Percentiles rank a stretch among this genome's conserved stretches.
Conservation (phyloP, 2,329 filamentous ascomycete genomes). For the Biscogniauxia mediterranea region DNA sequence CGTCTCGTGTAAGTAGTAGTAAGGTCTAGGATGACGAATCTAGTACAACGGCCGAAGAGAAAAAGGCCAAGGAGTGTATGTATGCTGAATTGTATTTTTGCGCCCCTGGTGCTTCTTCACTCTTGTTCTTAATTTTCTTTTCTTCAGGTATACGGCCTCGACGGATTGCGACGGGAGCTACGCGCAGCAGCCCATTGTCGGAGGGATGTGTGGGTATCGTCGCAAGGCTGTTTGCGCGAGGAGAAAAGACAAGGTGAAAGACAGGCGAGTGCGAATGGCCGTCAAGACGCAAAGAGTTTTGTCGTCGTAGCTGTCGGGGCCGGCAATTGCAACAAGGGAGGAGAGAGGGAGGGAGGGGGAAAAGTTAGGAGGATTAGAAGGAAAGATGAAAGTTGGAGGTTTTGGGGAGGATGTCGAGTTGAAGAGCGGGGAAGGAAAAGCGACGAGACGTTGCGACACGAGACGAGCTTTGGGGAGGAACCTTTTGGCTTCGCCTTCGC, state of each 20-base stretch:
- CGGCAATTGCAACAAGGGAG: conserved; percentile 16
- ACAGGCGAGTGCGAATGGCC: conserved; percentile 7
- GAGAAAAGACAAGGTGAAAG: neutral
- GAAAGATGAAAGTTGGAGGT: conserved; percentile 4
- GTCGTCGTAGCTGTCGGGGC: conserved; percentile 16
- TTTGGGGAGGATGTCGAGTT: neutral
- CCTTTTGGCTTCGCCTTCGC: neutral
- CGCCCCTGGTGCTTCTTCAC: conserved; percentile 1
- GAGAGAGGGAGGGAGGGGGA: conserved; percentile 7
- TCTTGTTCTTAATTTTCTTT: conserved; percentile 9
- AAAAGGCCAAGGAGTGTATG: conserved; percentile 10
- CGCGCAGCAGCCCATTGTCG: conserved; percentile 32
- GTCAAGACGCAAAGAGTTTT: conserved; percentile 10
- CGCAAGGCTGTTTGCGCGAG: conserved; percentile 17
- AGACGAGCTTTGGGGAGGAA: conserved; percentile 13
- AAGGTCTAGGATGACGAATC: conserved; percentile 14
- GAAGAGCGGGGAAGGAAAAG: conserved; percentile 7
- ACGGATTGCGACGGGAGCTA: conserved; percentile 31
- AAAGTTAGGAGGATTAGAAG: conserved; percentile 5
- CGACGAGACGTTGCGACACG: conserved; percentile 26
- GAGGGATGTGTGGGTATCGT: conserved; percentile 16
- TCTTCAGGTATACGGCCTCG: conserved; percentile 19
- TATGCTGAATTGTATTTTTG: conserved; percentile 6
- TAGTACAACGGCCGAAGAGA: conserved; percentile 15
- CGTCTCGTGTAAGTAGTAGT: conserved; percentile 13